Evolutionary conservation across 495 filamentous ascomycete genomes (phyloP).

Genomic region (Thermothielavioides terrestris): DNA sequence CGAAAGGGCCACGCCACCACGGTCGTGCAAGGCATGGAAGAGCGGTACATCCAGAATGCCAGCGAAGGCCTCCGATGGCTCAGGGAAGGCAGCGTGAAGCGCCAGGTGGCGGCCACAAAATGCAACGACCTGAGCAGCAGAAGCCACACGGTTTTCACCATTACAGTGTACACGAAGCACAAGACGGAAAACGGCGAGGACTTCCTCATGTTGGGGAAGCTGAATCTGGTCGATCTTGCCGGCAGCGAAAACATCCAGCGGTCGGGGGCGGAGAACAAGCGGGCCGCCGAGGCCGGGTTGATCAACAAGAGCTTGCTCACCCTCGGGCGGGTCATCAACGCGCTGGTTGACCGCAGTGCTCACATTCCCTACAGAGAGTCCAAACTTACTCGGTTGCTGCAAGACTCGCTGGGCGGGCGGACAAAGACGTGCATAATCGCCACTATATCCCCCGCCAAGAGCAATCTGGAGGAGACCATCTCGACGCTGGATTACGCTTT

Average conservation of each 20-base stretch:
- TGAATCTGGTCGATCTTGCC: slow-evolving; percentile 93
- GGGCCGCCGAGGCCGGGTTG: slow-evolving; percentile 86
- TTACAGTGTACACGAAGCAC: slow-evolving; percentile 79
- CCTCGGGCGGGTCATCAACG: slow-evolving; percentile 93
- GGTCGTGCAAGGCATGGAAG: slow-evolving; percentile 95
- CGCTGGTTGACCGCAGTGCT: slow-evolving; percentile 77
- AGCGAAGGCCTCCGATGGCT: slow-evolving; percentile 77
- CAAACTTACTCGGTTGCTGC: slow-evolving; percentile 86
- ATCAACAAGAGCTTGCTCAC: slow-evolving; percentile 98
- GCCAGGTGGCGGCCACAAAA: slow-evolving; percentile 94
- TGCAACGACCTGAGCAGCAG: slow-evolving; percentile 95
- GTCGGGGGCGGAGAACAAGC: slow-evolving; percentile 94
- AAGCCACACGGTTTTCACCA: slow-evolving; percentile 93
- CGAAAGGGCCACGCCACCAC: slow-evolving; percentile 72
- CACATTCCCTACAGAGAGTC: slow-evolving; percentile 97
- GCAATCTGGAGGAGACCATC: slow-evolving; percentile 94
- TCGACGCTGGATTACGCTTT: slow-evolving; percentile 97
- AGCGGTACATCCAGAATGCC: slow-evolving; percentile 80
- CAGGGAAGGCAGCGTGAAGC: slow-evolving; percentile 82
- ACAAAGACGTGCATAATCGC: slow-evolving; percentile 99
- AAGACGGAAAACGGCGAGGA: slow-evolving; percentile 73
- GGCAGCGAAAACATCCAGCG: slow-evolving; percentile 96
- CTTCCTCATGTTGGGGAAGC: slow-evolving; percentile 83
- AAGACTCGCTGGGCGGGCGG: slow-evolving; percentile 90
- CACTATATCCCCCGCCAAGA: slow-evolving; percentile 86